Base-by-base conservation (phyloP, 1,284 basidiomycete genomes). In the Heterobasidion irregulare region DNA sequence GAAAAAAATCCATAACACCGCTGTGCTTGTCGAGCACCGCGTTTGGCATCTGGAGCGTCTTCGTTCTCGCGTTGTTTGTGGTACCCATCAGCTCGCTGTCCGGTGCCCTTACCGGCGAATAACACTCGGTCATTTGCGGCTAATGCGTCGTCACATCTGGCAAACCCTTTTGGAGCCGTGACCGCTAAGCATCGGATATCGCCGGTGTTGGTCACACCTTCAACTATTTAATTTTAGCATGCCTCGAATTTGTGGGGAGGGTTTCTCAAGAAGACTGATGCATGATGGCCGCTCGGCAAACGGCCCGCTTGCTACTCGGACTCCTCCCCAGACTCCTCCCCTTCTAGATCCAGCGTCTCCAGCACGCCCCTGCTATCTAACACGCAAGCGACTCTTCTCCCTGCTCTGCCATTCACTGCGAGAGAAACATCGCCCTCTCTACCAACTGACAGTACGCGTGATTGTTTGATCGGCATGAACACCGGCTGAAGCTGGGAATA, bases 311-410 rank as follows among this genome's bases (percentile, higher is more conserved):
- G 69, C 62, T 74, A 74, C 59, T 69, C 70, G 59, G 72, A 74
- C 64, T 75, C 82, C 64, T 74, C 76, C 62, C 78, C 79, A 61
- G 80, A 79, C 54, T 62, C 73, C 64, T 83, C 76, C 53, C 78
- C 84, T 71, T 89, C 89, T 71, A 92, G 75, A 74, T 92, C 89
- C 63, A 91, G 72, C 53, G 84, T 76, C 72, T 92, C 87, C 73
- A 89, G 66, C 58, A 70, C 71, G 60, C 86, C 86, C 52, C 73
- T 72, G 57, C 67, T 71, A 66, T 86, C 85, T 66, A 91, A 66
- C 56, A 90, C 78, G 66, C 87, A 89, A 15, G 81, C 86, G 53
- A 89, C 82, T 65, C 86, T 75, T 63, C 89, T 82, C 58, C 86
- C 86, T 9, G 69, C 72, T 65, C 83, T 74, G 57, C 89, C 89